Percentiles rank a stretch among this genome's conserved stretches.
Conservation (phyloP, 2,329 filamentous ascomycete species). For the Cladophialophora exuberans region DNA sequence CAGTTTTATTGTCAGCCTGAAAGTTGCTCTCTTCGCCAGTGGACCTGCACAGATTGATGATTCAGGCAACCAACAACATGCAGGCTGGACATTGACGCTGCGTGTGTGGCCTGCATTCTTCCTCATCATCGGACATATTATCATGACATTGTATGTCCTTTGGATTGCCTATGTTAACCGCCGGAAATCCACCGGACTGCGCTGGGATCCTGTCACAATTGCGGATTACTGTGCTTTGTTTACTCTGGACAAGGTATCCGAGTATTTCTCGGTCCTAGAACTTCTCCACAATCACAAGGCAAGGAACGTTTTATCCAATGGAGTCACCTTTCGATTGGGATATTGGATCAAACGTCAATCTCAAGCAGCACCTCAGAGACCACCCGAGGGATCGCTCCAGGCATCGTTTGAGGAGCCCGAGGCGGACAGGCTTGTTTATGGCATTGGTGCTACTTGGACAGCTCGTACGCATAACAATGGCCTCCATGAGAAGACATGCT, state of each 20-base stretch:
- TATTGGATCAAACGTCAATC: no score
- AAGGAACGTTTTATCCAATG: conserved; percentile 1
- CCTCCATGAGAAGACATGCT: not conserved
- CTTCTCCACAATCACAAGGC: conserved; percentile 2
- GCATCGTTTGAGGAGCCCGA: no score
- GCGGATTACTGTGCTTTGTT: conserved; percentile 15
- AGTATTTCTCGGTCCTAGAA: conserved; percentile 12
- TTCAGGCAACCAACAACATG: not conserved
- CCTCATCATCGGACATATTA: conserved; percentile 8
- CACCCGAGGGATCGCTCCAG: not conserved
- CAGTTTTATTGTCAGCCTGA: conserved; percentile 17
- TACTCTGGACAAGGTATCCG: not conserved
- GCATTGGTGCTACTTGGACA: conserved; percentile 2
- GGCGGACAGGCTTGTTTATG: conserved; percentile 1
- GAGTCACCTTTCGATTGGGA: conserved; percentile 12
- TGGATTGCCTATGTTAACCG: conserved; percentile 4
- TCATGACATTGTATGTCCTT: conserved; percentile 4
- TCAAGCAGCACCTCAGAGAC: no score
- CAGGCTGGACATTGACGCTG: conserved; percentile 3
- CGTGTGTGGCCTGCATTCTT: conserved; percentile 11
- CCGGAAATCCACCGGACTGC: conserved; percentile 15
- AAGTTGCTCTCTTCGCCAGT: conserved; percentile 14
- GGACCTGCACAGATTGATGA: conserved; percentile 1
- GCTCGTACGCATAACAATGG: not conserved
- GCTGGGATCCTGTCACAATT: conserved; percentile 14